These are phyloP conservation scores for Phytophthora sansomeana DNA, from an alignment of 352 stramenopile genomes.

Conservation along the genomic window DNA sequence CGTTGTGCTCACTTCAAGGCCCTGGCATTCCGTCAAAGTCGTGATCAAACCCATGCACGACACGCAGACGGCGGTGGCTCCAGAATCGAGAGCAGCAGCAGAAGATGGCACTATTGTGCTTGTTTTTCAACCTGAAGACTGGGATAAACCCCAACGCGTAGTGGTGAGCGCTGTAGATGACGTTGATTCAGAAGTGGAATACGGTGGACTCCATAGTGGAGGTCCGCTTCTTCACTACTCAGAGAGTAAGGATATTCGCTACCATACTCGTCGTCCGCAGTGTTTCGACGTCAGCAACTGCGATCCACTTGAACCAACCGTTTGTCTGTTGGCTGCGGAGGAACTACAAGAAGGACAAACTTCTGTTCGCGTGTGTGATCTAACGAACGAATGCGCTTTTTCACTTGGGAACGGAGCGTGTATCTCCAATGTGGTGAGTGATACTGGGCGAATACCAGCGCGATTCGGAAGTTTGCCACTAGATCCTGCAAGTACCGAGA, in stretches of 20 bases:
- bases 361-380: conserved; percentile 61
- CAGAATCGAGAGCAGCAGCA: background rate
- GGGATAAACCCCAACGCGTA: conserved; percentile 60
- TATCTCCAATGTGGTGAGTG: conserved; percentile 27
- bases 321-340: conserved; percentile 38
- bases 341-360: conserved; percentile 1
- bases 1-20: conserved; percentile 59
- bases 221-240: conserved; percentile 64
- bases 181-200: conserved; percentile 63
- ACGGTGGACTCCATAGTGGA: conserved; percentile 64
- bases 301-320: conserved; percentile 32
- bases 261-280: conserved; percentile 63
- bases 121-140: conserved; percentile 50
- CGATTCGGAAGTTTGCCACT: conserved; percentile 50
- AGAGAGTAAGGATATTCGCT: conserved; percentile 65
- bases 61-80: conserved; percentile 46
- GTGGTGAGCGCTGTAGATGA: conserved; percentile 67
- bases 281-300: conserved; percentile 74
- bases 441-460: conserved; percentile 17
- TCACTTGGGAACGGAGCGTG: conserved; percentile 66
- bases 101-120: conserved; percentile 25
- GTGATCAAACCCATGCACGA: conserved; percentile 50
- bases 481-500: conserved; percentile 33
- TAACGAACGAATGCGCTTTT: conserved; percentile 48
- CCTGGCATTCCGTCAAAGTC: conserved; percentile 67